A percentile compares a stretch with the other conserved stretches of the same genome.
These are phyloP conservation scores for Lipomyces yamadae DNA, from an alignment of 805 yeast species.

Conservation along the genomic window DNA sequence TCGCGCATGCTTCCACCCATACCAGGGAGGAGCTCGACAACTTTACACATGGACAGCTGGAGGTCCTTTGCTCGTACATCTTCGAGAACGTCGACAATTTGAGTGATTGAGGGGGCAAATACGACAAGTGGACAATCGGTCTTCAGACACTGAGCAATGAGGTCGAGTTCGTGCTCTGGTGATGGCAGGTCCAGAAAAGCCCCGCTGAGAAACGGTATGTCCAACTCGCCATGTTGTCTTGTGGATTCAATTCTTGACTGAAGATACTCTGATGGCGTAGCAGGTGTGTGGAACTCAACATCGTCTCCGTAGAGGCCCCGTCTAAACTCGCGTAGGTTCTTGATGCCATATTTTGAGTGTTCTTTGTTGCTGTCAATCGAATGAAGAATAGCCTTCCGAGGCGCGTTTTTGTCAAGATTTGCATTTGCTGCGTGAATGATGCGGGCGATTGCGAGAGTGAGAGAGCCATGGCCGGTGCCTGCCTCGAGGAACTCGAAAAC, in stretches of 20 bases:
- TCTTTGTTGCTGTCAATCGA: slow-evolving; percentile 50
- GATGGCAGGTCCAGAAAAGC: slow-evolving; percentile 56
- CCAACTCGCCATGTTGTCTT: slow-evolving; percentile 34
- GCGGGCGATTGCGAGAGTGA: slow-evolving; percentile 52
- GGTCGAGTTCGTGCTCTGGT: slow-evolving; percentile 47
- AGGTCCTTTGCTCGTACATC: slow-evolving; percentile 44
- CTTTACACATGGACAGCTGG: slow-evolving; percentile 48
- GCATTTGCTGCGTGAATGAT: slow-evolving; percentile 54
- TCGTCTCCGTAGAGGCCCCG: slow-evolving; percentile 53
- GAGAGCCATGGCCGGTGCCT: slow-evolving; percentile 62
- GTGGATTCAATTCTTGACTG: slow-evolving; percentile 28
- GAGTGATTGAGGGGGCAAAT: slow-evolving; percentile 57
- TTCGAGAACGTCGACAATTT: slow-evolving; percentile 51
- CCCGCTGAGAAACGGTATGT: slow-evolving; percentile 48
- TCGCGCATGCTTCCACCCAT: slow-evolving; percentile 58
- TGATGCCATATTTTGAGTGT: slow-evolving; percentile 53
- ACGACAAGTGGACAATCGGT: slow-evolving; percentile 53
- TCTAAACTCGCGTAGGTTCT: slow-evolving; percentile 49
- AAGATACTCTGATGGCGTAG: slow-evolving; percentile 38
- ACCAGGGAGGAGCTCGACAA: slow-evolving; percentile 54
- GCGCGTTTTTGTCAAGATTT: slow-evolving; percentile 38
- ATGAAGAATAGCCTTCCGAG: slow-evolving; percentile 54
- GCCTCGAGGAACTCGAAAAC: slow-evolving; percentile 56
- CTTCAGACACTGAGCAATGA: slow-evolving; percentile 47
- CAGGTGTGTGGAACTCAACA: slow-evolving; percentile 52